Conservation (phyloP, 2,329 filamentous ascomycete species). For the Sordariomycetes sp. region DNA sequence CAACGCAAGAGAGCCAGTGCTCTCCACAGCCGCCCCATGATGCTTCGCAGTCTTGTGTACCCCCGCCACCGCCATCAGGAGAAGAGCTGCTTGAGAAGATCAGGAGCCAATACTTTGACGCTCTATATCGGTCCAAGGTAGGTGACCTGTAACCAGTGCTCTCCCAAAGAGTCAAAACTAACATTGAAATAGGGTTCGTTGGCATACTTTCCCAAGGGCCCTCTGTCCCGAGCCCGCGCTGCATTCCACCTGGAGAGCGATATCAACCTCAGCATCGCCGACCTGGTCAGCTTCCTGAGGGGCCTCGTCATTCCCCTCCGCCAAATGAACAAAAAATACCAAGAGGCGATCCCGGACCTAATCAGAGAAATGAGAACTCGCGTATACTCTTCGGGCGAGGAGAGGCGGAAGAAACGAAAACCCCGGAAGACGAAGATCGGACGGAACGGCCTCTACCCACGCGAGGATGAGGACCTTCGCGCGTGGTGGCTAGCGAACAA, state of each 20-base stretch:
- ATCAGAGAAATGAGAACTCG: conserved; percentile 45
- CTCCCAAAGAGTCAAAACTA: background rate
- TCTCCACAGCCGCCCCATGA: background rate
- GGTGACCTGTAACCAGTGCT: conserved; percentile 14
- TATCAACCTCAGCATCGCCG: conserved; percentile 45
- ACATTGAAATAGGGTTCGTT: conserved; percentile 49
- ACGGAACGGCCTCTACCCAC: conserved; percentile 57
- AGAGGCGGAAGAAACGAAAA: conserved; percentile 30
- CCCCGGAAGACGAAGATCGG: conserved; percentile 56
- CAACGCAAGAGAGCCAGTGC: background rate
- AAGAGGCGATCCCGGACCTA: conserved; percentile 55
- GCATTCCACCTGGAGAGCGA: conserved; percentile 56
- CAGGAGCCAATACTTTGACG: conserved; percentile 46
- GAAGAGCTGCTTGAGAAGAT: conserved; percentile 37
- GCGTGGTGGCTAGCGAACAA: conserved; percentile 60
- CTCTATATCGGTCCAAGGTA: conserved; percentile 54
- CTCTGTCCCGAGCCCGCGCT: conserved; percentile 63
- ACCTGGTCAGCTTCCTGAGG: conserved; percentile 60
- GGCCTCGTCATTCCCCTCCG: conserved; percentile 55
- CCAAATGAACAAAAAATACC: conserved; percentile 69
- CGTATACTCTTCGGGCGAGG: conserved; percentile 43
- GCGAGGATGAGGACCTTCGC: conserved; percentile 53
- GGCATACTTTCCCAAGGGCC: conserved; percentile 77
- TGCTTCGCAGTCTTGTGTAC: background rate
- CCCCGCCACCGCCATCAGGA: conserved; percentile 1